These are phyloP conservation scores for Firmiana major DNA, from an alignment of 345 rosid genomes.

Conservation along the genomic window DNA sequence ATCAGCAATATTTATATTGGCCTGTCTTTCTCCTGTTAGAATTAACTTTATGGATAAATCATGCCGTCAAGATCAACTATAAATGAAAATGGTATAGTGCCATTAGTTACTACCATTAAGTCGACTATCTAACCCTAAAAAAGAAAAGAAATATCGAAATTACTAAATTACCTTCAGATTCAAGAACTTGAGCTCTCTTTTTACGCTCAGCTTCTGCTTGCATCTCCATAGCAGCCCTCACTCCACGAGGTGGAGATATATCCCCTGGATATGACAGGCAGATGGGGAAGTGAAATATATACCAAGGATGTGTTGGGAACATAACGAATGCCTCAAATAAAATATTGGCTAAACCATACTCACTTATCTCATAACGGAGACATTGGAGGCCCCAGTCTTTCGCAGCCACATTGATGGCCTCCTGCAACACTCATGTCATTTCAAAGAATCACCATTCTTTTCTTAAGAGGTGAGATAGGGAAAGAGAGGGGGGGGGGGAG, in stretches of 20 bases:
- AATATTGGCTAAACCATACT: constrained; percentile 22
- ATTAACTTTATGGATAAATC: not conserved
- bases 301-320: not conserved
- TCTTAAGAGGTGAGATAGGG: not conserved
- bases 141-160: not conserved
- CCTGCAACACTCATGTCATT: constrained; percentile 41
- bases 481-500: no score
- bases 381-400: constrained; percentile 89
- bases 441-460: constrained; percentile 2
- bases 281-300: not conserved
- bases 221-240: constrained; percentile 96
- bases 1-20: constrained; percentile 75
- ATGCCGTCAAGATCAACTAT: not conserved
- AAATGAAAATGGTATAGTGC: not conserved
- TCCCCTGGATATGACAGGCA: constrained; percentile 49
- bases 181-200: constrained; percentile 88
- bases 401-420: constrained; percentile 86
- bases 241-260: constrained; percentile 90
- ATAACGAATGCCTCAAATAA: not conserved
- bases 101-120: not conserved
- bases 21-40: constrained; percentile 56
- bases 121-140: constrained; percentile 21
- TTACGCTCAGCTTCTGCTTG: constrained; percentile 99
- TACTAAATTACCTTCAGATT: constrained; percentile 60
- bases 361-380: constrained; percentile 92